phyloP scores from a whole-genome alignment of 75 land plant species.

The Pinus albicaulis region DNA sequence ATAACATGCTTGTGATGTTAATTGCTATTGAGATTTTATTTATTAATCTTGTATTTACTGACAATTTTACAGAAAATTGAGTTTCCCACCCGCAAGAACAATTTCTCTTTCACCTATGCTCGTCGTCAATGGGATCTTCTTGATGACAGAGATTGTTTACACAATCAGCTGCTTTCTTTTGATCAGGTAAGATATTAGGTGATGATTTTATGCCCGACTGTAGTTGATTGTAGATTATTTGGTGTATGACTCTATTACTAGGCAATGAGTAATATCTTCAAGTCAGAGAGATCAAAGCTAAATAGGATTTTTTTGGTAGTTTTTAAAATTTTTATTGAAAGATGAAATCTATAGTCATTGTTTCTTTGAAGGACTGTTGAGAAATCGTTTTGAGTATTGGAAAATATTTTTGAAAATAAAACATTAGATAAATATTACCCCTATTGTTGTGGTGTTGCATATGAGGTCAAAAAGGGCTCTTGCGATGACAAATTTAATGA shows the following conservation, averaged over 20 bases:
- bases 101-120: constrained; percentile 69
- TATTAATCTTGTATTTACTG: constrained; percentile 1
- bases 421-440: no score
- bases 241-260: constrained; percentile 10
- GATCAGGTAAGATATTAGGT: constrained; percentile 53
- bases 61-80: constrained; percentile 68
- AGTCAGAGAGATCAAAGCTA: no score
- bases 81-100: constrained; percentile 84
- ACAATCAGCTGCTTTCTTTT: constrained; percentile 59
- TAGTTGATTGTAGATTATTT: neutral
- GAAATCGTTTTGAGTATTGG: constrained; percentile 43
- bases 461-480: no score
- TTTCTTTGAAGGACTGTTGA: constrained; percentile 21
- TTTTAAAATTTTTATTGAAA: no score
- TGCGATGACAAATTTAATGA: no score
- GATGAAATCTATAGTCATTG: no score
- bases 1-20: neutral
- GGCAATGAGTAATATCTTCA: constrained; percentile 50
- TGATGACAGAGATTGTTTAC: constrained; percentile 27
- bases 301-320: no score
- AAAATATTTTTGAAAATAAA: constrained; percentile 35
- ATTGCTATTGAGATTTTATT: neutral
- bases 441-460: no score
- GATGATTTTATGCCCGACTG: neutral
- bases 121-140: constrained; percentile 78